Percentiles rank a stretch among this genome's conserved stretches.
Evolutionary conservation across 768 basidiomycete species (phyloP).

Genomic region (Mycena belliarum): DNA sequence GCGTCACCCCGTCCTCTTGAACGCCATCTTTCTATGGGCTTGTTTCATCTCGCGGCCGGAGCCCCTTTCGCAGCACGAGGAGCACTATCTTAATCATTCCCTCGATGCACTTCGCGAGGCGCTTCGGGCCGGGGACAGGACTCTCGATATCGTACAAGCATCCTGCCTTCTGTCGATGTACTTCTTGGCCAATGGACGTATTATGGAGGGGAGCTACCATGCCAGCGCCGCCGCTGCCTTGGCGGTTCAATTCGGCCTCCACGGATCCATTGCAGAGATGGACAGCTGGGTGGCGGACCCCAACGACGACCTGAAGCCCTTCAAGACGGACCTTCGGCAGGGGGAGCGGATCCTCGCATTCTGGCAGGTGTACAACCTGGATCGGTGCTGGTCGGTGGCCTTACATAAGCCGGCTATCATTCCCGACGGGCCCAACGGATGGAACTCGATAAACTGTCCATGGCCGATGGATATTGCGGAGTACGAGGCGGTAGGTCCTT

Average conservation of each 20-base stretch:
- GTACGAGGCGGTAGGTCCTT: slow-evolving; percentile 57
- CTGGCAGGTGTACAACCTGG: slow-evolving; percentile 82
- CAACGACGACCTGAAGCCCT: slow-evolving; percentile 52
- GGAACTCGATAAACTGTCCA: slow-evolving; percentile 65
- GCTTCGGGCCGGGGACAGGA: slow-evolving; percentile 53
- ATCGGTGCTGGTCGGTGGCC: slow-evolving; percentile 79
- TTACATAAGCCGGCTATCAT: slow-evolving; percentile 68
- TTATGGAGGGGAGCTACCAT: slow-evolving; percentile 79
- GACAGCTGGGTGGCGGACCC: slow-evolving; percentile 32
- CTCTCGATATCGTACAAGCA: slow-evolving; percentile 74
- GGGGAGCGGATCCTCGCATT: slow-evolving; percentile 76
- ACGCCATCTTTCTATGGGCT: slow-evolving; percentile 81
- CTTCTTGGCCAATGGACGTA: slow-evolving; percentile 74
- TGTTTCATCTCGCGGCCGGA: slow-evolving; percentile 78
- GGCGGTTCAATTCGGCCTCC: slow-evolving; percentile 73
- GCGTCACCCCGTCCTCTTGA: slow-evolving; percentile 75
- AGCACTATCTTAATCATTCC: slow-evolving; percentile 65
- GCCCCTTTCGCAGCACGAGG: slow-evolving; percentile 69
- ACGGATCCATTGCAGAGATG: slow-evolving; percentile 41
- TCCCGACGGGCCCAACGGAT: slow-evolving; percentile 59
- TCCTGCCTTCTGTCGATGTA: slow-evolving; percentile 76
- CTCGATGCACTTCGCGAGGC: slow-evolving; percentile 66
- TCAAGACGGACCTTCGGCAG: slow-evolving; percentile 59
- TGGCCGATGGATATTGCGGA: slow-evolving; percentile 77
- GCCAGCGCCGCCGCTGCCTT: slow-evolving; percentile 73